Conservation (phyloP, 2,329 filamentous ascomycete genomes). For the Kalaharituber pfeilii region DNA sequence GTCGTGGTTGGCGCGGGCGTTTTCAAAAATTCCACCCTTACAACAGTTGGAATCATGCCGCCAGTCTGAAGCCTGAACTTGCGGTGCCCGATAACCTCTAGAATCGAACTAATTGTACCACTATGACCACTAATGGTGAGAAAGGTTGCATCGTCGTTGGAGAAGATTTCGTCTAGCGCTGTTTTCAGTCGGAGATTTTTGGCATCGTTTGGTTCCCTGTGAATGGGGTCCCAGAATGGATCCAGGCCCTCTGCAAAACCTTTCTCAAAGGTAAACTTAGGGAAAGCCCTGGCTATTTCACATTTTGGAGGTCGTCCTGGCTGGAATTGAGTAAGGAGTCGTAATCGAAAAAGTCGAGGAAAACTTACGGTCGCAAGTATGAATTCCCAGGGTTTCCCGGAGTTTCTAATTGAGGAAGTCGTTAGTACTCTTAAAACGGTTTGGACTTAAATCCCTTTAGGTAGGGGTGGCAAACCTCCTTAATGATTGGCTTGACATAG, state of each 20-base stretch:
- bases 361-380: slow-evolving; percentile 49
- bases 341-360: slow-evolving; percentile 25
- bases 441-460: neutral
- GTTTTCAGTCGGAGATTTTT: slow-evolving; percentile 34
- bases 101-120: slow-evolving; percentile 37
- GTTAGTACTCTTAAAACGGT: too few relatives aligned
- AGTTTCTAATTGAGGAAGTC: slow-evolving; percentile 25
- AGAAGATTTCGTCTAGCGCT: slow-evolving; percentile 42
- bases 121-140: slow-evolving; percentile 44
- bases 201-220: slow-evolving; percentile 35
- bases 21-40: slow-evolving; percentile 33
- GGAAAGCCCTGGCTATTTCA: slow-evolving; percentile 36
- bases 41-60: slow-evolving; percentile 48
- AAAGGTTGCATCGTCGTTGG: slow-evolving; percentile 35
- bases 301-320: neutral
- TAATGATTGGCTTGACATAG: slow-evolving; percentile 42
- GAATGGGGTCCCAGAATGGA: slow-evolving; percentile 33
- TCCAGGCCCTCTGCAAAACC: slow-evolving; percentile 43
- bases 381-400: slow-evolving; percentile 48
- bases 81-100: slow-evolving; percentile 24
- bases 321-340: neutral
- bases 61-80: slow-evolving; percentile 46
- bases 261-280: slow-evolving; percentile 39
- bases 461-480: slow-evolving; percentile 37
- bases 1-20: neutral